Evolutionary conservation across 1,284 basidiomycete species (phyloP), one percentile per base, ranked within the genome.

Genomic region (Boletus sp.): DNA sequence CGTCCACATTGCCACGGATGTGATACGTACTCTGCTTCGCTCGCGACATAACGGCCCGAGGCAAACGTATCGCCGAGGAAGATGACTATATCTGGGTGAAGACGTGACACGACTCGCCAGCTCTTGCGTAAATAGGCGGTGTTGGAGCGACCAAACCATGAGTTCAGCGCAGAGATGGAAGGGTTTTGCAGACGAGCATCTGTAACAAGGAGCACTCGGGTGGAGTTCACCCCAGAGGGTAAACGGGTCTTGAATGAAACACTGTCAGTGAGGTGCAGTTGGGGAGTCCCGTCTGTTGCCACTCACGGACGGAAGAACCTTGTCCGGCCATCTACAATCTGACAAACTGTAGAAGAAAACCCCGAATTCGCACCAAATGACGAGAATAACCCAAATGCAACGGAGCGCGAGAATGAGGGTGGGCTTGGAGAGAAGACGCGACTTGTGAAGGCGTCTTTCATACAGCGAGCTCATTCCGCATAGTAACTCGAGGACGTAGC

Each of bases 41-140:
- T 68, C 69, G 82, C 82, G 32, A 75, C 69, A 41, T 78, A 74
- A 30, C 90, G 75, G 3, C 90, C 88, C 52, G 80, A 82, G 58
- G 94, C 88, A 73, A 94, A 81, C 80, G 93, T 87, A 65, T 95
- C 93, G 12, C 93, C 93, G 3, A 94, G 73, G 57, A 94, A 90
- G 1, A 95, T 69, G 8, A 94, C 78, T 3, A 72, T 76, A 63
- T 94, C 78, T 10, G 91, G 89, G 33, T 67, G 69, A 38, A 81
- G 78, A 16, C 77, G 66, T 13, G 79, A 68, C 2, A 81, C 81
- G 8, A 80, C 81, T 43, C 75, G 76, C 92, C 91, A 95, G 58
- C 79, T 84, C 68, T 91, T 94, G 44, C 87, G 78, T 53, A 94
- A 69, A 61, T 91, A 89, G 68, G 69, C 91, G 81, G 54, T 77